Evolutionary conservation across 768 basidiomycete genomes (phyloP).

Genomic region (Paxillus ammoniavirescens): DNA sequence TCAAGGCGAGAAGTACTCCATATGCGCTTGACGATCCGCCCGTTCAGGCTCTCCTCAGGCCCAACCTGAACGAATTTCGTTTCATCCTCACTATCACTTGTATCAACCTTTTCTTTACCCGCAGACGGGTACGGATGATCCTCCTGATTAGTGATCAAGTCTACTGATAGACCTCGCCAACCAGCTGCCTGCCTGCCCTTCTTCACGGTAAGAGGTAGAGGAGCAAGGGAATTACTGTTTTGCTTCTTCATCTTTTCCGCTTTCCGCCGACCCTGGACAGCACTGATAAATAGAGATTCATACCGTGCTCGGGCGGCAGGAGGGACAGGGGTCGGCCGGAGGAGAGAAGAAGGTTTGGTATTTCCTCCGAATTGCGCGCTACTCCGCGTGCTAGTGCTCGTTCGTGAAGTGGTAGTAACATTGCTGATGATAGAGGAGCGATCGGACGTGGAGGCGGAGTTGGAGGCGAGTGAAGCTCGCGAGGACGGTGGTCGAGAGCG

Average conservation of each 20-base stretch:
- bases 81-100: slow-evolving; percentile 28
- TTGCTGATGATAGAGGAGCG: slow-evolving; percentile 61
- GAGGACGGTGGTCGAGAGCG: slow-evolving; percentile 33
- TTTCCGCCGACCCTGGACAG: slow-evolving; percentile 48
- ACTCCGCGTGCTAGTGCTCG: slow-evolving; percentile 35
- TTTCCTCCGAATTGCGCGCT: slow-evolving; percentile 20
- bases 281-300: slow-evolving; percentile 63
- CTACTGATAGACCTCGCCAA: slow-evolving; percentile 73
- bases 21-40: slow-evolving; percentile 52
- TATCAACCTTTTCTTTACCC: slow-evolving; percentile 12
- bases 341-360: slow-evolving; percentile 31
- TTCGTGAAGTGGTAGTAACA: slow-evolving; percentile 38
- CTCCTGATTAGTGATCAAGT: slow-evolving; percentile 51
- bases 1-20: slow-evolving; percentile 65
- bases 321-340: slow-evolving; percentile 68
- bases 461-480: slow-evolving; percentile 36
- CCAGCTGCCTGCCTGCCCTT: slow-evolving; percentile 60
- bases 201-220: slow-evolving; percentile 38
- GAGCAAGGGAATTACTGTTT: slow-evolving; percentile 28
- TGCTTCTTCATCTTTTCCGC: slow-evolving; percentile 32
- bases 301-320: slow-evolving; percentile 62
- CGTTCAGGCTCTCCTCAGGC: slow-evolving; percentile 51
- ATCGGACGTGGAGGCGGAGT: slow-evolving; percentile 50
- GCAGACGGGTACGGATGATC: slow-evolving; percentile 23
- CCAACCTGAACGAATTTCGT: slow-evolving; percentile 25